A percentile compares a stretch with the other conserved stretches of the same genome.
phyloP scores from a whole-genome alignment of 345 rosid species.

The Linum lewisii region DNA sequence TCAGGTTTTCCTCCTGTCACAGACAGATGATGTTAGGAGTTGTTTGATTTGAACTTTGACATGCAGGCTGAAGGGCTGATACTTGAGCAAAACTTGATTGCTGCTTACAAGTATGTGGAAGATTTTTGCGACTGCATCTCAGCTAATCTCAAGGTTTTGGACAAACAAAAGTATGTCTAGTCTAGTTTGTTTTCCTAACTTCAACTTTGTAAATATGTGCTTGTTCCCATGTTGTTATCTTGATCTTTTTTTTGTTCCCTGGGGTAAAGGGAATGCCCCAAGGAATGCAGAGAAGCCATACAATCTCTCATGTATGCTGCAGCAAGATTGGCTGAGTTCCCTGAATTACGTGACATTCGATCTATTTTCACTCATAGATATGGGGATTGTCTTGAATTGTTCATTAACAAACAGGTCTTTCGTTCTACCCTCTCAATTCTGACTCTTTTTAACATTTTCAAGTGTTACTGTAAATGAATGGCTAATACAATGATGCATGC shows the following conservation, averaged over 20 bases:
- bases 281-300: constrained; percentile 67
- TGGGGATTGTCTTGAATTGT: constrained; percentile 40
- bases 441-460: too few relatives aligned
- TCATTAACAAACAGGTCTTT: constrained; percentile 48
- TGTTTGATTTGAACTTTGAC: neutral
- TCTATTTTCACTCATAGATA: constrained; percentile 49
- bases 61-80: constrained; percentile 70
- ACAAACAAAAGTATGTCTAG: constrained; percentile 46
- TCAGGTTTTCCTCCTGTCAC: neutral
- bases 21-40: too few relatives aligned
- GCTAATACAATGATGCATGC: neutral
- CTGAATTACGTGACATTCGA: constrained; percentile 69
- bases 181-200: neutral
- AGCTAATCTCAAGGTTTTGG: constrained; percentile 42
- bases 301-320: constrained; percentile 73
- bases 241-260: neutral
- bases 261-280: constrained; percentile 66
- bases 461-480: neutral
- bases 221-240: neutral
- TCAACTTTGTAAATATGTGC: neutral
- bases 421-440: neutral
- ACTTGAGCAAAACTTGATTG: constrained; percentile 47
- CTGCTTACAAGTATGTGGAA: constrained; percentile 47
- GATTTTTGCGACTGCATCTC: constrained; percentile 40
- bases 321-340: constrained; percentile 76